Evolutionary conservation across 805 yeast species (phyloP).

Genomic region (Saccharomycopsis sp.): DNA sequence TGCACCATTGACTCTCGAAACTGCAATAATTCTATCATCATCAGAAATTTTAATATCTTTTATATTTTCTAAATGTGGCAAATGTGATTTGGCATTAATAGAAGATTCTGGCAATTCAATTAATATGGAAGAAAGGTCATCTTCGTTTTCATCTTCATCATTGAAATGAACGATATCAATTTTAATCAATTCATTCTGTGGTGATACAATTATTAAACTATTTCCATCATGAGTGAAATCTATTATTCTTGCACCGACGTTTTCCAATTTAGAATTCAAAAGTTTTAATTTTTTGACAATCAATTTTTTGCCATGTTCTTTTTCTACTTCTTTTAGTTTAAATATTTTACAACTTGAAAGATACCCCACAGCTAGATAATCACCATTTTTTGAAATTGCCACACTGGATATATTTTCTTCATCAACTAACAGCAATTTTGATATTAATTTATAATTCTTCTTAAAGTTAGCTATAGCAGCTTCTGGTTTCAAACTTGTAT

Average conservation of each 20-base stretch:
- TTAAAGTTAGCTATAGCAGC: conserved; percentile 8
- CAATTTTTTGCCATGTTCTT: conserved; percentile 31
- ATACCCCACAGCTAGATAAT: conserved; percentile 66
- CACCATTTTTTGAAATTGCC: conserved; percentile 57
- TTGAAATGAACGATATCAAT: conserved; percentile 33
- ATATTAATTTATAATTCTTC: conserved; percentile 48
- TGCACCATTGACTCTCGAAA: conserved; percentile 55
- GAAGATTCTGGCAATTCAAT: conserved; percentile 33
- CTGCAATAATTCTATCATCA: conserved; percentile 40
- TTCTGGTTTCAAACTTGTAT: conserved; percentile 8
- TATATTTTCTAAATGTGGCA: conserved; percentile 45
- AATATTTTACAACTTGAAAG: conserved; percentile 63
- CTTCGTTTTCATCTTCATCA: conserved; percentile 32
- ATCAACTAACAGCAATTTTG: conserved; percentile 59
- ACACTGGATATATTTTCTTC: conserved; percentile 76
- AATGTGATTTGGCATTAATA: conserved; percentile 29
- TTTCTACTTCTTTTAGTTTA: conserved; percentile 39
- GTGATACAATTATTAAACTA: conserved; percentile 39
- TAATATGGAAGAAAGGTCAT: conserved; percentile 24
- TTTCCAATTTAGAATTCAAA: conserved; percentile 32
- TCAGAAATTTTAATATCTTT: conserved; percentile 45
- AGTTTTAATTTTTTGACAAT: conserved; percentile 46
- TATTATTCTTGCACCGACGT: conserved; percentile 49
- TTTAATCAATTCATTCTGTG: conserved; percentile 53
- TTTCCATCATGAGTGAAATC: conserved; percentile 39